Conservation (phyloP, 2,329 filamentous ascomycete genomes). For the Gyromitra esculenta region DNA sequence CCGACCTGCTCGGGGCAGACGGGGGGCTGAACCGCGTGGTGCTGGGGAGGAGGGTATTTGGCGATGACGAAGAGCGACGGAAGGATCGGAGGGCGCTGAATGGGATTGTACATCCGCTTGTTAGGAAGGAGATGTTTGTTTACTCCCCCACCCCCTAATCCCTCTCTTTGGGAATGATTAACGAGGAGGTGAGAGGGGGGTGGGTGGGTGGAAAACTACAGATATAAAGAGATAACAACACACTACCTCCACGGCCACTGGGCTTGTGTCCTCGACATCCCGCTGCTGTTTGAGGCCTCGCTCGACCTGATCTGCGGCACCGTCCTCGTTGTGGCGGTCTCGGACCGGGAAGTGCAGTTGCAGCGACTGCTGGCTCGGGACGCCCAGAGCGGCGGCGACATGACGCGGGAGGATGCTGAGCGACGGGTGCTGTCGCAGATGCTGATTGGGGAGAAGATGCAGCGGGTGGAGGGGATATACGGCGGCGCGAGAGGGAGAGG, state of each 20-base stretch:
- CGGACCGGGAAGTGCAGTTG: conserved; percentile 84
- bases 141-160: neutral
- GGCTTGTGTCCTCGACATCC: conserved; percentile 92
- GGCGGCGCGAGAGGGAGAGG: conserved; percentile 66
- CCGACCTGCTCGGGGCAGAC: conserved; percentile 77
- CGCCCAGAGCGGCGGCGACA: conserved; percentile 64
- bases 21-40: conserved; percentile 79
- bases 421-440: conserved; percentile 87
- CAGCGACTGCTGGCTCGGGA: conserved; percentile 78
- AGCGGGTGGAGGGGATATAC: conserved; percentile 64
- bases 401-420: conserved; percentile 85
- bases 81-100: conserved; percentile 82
- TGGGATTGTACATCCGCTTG: conserved; percentile 89
- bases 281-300: conserved; percentile 86
- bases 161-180: neutral
- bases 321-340: conserved; percentile 86
- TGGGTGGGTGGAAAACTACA: neutral
- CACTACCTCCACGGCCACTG: conserved; percentile 80
- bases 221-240: conserved; percentile 67
- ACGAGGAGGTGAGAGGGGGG: neutral
- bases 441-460: conserved; percentile 84
- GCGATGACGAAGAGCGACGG: conserved; percentile 74
- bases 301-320: conserved; percentile 87
- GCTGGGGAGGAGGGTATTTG: conserved; percentile 86
- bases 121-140: conserved; percentile 79